A percentile compares a stretch with the other conserved stretches of the same genome.
phyloP scores from a whole-genome alignment of 805 yeast species.

The Candida coquimbonensis region DNA sequence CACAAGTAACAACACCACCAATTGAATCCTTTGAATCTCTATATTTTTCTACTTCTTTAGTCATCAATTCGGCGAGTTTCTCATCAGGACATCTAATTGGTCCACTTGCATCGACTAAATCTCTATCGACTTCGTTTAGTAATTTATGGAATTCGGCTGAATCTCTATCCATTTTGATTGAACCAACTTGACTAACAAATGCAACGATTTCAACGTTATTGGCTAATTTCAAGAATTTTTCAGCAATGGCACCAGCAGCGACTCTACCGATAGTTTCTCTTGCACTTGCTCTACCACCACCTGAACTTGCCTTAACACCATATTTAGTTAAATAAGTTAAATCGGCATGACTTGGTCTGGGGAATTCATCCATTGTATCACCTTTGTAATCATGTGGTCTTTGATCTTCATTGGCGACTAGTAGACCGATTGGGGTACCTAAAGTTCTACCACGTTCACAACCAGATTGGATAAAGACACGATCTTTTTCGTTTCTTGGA shows the following conservation, averaged over 20 bases:
- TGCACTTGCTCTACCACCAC: constrained; percentile 97
- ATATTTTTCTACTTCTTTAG: constrained; percentile 76
- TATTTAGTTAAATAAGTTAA: constrained; percentile 87
- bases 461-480: constrained; percentile 90
- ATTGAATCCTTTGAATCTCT: constrained; percentile 87
- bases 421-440: constrained; percentile 94
- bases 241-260: constrained; percentile 98
- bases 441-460: constrained; percentile 84
- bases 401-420: constrained; percentile 90
- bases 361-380: constrained; percentile 70
- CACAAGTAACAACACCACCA: constrained; percentile 98
- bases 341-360: constrained; percentile 98
- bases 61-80: constrained; percentile 67
- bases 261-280: constrained; percentile 98
- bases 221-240: constrained; percentile 71
- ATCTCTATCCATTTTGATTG: constrained; percentile 67
- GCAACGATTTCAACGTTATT: constrained; percentile 91
- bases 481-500: constrained; percentile 93
- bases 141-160: constrained; percentile 61
- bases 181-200: constrained; percentile 90
- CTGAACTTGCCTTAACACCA: constrained; percentile 88
- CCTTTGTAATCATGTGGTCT: constrained; percentile 95
- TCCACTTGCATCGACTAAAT: constrained; percentile 77
- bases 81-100: constrained; percentile 93
- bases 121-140: constrained; percentile 76